Evolutionary conservation across 2,329 filamentous ascomycete genomes (phyloP), one percentile per base, ranked within the genome.

Genomic region (Cladophialophora bantiana): DNA sequence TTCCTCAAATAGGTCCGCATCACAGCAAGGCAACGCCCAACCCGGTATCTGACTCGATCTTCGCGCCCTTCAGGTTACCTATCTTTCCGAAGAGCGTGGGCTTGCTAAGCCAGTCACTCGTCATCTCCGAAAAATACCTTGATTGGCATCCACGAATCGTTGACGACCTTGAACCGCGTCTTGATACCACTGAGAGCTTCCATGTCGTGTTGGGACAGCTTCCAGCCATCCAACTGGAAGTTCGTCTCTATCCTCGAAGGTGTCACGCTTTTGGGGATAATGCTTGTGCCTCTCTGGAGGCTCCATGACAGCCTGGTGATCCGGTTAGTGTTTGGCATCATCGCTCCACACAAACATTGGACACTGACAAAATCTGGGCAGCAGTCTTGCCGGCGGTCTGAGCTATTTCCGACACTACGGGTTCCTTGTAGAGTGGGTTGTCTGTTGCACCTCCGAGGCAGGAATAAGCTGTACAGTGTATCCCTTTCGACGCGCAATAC

Each of bases 211-310:
- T 85, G 84, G 2, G 85, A 89, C 78, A 96, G 80, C 66, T 86
- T 82, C 88, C 89, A 94, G 62, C 89, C 91, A 77, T 93, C 87
- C 63, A 92, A 83, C 77, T 90, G 86, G 73, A 88, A 92, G 84
- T 96, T 96, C 68, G 82, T 86, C 79, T 90, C 83, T 74, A 96
- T 93, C 54, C 92, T 86, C 59, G 83, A 83, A 71, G 88, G 85
- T 71, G 87, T 93, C 65, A 94, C 90, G 62, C 87, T 90, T 85
- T 96, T 96, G 74, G 92, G 92, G 74, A 96, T 93, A 61, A 96
- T 92, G 71, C 88, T 90, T 83, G 89, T 92, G 67, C 90, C 92
- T 76, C 93, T 89, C 77, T 91, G 87, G 63, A 95, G 81, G 71
- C 92, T 92, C 92, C 92, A 96, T 74, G 89, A 83, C 70, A 96